Evolutionary conservation across 306 rosid genomes (phyloP), one percentile per base, ranked within the genome.

Genomic region (Fagus crenata): DNA sequence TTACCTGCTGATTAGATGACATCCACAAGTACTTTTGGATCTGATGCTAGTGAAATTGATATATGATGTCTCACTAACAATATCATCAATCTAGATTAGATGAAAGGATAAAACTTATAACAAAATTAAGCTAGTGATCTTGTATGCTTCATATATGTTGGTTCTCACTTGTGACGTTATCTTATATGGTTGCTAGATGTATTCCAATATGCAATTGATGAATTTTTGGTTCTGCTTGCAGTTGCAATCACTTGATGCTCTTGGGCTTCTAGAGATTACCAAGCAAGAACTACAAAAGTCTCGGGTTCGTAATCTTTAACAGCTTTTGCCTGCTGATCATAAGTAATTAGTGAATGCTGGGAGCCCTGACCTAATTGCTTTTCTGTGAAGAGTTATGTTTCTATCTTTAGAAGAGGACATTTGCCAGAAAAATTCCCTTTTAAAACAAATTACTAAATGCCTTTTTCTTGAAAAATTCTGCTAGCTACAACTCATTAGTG

Each of bases 171-270:
- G 3, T 33, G 63, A 18, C 35, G 28, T 18, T 12, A 53, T 40
- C 55, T 63, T 53, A 40, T 73, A 67, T 11, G 59, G 39, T 41
- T 53, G 32, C 13, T 58, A 51, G 49, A 54, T 6, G 31, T 11
- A 22, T 53, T 51, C 75, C 40, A 49, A 69, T 46, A 76, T 51
- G 58, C 41, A 31, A 63, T 75, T 71, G 49, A 77, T 75, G 41
- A 42, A 75, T 73, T 54, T 60, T 65, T 71, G 67, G 81, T 15
- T 71, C 69, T 69, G 15, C 78, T 79, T 81, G 61, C 87, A 93
- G 98, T 73, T 93, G 85, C 94, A 90, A 84, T 90, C 98, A 58
- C 86, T 84, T 73, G 85, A 79, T 65, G 83, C 90, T 53, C 87
- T 93, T 65, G 91, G 92, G 69, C 82, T 75, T 49, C 74, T 92